These are phyloP conservation scores for Termitomyces sp. DNA, from an alignment of 768 basidiomycete species.

Conservation along the genomic window DNA sequence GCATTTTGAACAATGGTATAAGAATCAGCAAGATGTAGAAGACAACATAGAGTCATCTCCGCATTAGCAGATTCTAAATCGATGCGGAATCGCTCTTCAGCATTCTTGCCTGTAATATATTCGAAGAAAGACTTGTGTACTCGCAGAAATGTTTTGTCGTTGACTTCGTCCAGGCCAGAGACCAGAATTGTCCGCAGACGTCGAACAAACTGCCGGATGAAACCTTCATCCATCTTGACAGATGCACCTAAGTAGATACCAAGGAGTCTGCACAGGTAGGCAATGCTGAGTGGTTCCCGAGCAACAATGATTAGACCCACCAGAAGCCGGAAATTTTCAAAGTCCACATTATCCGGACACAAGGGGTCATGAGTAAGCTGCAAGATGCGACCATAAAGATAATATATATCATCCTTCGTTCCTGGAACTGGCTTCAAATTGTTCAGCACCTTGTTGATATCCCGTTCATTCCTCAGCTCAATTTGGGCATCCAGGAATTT, in stretches of 20 bases:
- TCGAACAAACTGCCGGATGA: too few species aligned
- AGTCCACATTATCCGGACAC: background rate
- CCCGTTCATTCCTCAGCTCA: background rate
- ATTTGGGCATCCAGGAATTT: conserved; percentile 5
- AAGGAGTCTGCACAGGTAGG: background rate
- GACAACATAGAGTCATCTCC: background rate
- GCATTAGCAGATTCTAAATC: background rate
- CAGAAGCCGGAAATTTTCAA: background rate
- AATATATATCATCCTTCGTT: conserved; percentile 9
- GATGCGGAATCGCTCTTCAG: background rate
- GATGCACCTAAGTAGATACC: too few species aligned
- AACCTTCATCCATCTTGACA: too few species aligned
- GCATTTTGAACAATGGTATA: background rate
- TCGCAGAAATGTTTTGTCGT: background rate
- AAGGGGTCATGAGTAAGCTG: background rate
- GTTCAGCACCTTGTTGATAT: conserved; percentile 5
- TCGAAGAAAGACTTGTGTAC: background rate
- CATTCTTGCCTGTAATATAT: background rate
- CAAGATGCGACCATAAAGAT: conserved; percentile 3
- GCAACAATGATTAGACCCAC: background rate
- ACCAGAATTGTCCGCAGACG: background rate
- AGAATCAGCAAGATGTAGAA: background rate
- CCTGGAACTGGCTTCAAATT: background rate
- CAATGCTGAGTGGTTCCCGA: background rate
- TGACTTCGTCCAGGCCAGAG: background rate